Conservation (phyloP, 495 filamentous ascomycete genomes). For the Talaromyces adpressus region DNA sequence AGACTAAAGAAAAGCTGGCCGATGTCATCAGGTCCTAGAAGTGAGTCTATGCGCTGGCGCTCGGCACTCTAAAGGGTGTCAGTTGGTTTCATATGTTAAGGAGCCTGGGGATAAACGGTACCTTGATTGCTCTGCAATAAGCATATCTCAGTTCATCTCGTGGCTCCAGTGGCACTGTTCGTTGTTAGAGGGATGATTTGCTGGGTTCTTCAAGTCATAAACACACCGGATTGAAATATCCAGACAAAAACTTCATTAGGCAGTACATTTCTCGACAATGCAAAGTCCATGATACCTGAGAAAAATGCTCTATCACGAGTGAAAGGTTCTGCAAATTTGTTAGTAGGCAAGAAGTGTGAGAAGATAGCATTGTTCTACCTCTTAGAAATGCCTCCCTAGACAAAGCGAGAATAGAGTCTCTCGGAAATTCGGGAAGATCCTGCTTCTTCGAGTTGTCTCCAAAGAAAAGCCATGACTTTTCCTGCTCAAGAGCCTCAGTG, state of each 20-base stretch:
- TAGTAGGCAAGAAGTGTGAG: conserved; percentile 4
- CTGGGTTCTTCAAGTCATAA: neutral
- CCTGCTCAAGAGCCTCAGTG: conserved; percentile 59
- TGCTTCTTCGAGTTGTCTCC: conserved; percentile 25
- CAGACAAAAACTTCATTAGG: conserved; percentile 68
- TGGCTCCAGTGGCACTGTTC: conserved; percentile 48
- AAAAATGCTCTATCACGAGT: conserved; percentile 57
- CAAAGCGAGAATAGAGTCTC: conserved; percentile 16
- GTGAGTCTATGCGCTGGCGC: conserved; percentile 15
- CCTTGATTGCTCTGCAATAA: conserved; percentile 52
- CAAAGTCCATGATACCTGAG: conserved; percentile 58
- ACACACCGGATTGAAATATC: conserved; percentile 59
- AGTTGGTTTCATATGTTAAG: neutral
- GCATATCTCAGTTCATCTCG: conserved; percentile 55
- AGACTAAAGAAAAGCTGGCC: conserved; percentile 26
- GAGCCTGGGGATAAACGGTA: conserved; percentile 4
- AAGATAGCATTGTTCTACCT: conserved; percentile 20
- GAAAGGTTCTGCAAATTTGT: conserved; percentile 27
- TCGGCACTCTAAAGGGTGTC: conserved; percentile 14
- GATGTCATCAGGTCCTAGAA: conserved; percentile 26
- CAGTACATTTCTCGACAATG: conserved; percentile 45
- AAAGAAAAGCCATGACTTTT: conserved; percentile 65
- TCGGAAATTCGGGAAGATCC: conserved; percentile 30
- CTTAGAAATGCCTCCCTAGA: conserved; percentile 25
- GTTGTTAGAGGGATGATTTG: conserved; percentile 1